Percentiles rank a stretch among this genome's conserved stretches.
These are phyloP conservation scores for sorghum (Sorghum bicolor) DNA, from an alignment of 176 grass and related monocot genomes.

Conservation along the genomic window Sorghum_bicolor_NCBIv3 NC_012872.2:55908001-55908500, in stretches of 20 bases:
- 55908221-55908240: background rate
- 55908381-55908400: constrained; percentile 24
- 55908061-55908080: too few species aligned
- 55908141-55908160: too few species aligned
- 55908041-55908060: too few species aligned
- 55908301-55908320: background rate
- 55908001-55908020: too few species aligned
- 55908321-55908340: background rate
- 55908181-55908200: background rate
- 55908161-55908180: background rate
- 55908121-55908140: too few species aligned
- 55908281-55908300: background rate
- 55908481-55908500: constrained; percentile 30
- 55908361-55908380: background rate
- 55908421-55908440: constrained; percentile 48
- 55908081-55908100: too few species aligned
- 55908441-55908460: constrained; percentile 37
- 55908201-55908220: background rate
- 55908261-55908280: background rate
- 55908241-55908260: background rate
- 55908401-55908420: constrained; percentile 27
- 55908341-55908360: background rate
- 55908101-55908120: too few species aligned
- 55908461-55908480: constrained; percentile 36
- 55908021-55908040: too few species aligned